A percentile compares a stretch with the other conserved stretches of the same genome.
These are phyloP conservation scores for Solanum commersonii DNA, from an alignment of 257 asterid species.

Conservation along the genomic window DNA sequence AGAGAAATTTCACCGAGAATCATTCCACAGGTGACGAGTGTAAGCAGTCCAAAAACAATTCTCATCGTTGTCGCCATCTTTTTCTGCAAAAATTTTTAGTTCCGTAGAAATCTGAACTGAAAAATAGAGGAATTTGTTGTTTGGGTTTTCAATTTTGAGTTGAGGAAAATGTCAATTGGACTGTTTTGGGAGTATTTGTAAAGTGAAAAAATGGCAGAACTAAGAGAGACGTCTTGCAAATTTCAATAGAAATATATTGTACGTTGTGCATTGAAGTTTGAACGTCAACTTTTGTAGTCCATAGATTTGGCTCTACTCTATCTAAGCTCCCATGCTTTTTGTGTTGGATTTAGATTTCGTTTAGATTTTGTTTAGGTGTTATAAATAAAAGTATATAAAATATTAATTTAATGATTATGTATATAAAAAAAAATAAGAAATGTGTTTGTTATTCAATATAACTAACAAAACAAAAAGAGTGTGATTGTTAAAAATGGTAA, in stretches of 20 bases:
- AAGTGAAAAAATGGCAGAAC: background rate
- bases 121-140: background rate
- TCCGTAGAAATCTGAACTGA: background rate
- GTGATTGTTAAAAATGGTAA: background rate
- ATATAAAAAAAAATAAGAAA: too few relatives aligned
- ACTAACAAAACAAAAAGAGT: background rate
- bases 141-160: background rate
- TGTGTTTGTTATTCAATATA: background rate
- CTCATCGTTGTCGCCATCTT: conserved; percentile 23
- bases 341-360: background rate
- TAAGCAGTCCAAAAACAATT: conserved; percentile 56
- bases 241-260: background rate
- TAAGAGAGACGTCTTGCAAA: background rate
- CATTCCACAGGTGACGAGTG: conserved; percentile 66
- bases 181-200: background rate
- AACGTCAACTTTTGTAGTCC: background rate
- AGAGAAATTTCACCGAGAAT: conserved; percentile 43
- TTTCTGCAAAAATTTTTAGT: background rate
- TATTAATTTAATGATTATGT: background rate
- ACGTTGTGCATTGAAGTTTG: background rate
- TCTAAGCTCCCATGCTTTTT: background rate
- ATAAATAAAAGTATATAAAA: background rate
- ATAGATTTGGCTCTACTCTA: background rate
- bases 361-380: background rate
- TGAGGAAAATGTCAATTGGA: background rate